Evolutionary conservation across 352 stramenopile species (phyloP).

Genomic region (Phytophthora europaea): DNA sequence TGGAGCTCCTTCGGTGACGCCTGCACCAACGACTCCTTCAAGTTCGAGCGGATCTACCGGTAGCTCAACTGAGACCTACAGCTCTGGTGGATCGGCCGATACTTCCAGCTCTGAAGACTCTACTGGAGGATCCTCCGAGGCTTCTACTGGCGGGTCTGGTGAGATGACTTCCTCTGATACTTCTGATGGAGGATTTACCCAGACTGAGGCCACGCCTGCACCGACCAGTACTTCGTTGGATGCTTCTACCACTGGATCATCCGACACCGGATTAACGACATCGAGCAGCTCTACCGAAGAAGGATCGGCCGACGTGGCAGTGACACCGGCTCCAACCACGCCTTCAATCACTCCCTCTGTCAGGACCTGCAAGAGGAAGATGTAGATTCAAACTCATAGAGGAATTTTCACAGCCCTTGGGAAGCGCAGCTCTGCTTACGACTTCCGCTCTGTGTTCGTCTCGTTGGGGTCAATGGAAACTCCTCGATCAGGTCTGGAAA

Average conservation of each 20-base stretch:
- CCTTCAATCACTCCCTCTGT: conserved; percentile 3
- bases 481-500: conserved; percentile 9
- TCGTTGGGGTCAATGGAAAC: conserved; percentile 29
- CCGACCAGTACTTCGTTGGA: background rate
- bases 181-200: conserved; percentile 2
- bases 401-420: conserved; percentile 15
- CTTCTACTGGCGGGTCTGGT: background rate
- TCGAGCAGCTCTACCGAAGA: background rate
- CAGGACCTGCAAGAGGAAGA: conserved; percentile 20
- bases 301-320: background rate
- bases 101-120: background rate
- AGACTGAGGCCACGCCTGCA: background rate
- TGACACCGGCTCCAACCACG: conserved; percentile 8
- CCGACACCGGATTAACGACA: background rate
- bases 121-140: background rate
- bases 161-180: background rate
- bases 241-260: conserved; percentile 2
- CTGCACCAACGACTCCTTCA: background rate
- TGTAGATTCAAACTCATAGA: conserved; percentile 29
- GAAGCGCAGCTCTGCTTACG: conserved; percentile 6
- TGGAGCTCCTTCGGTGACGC: background rate
- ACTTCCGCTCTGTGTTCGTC: conserved; percentile 20
- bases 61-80: background rate
- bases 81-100: background rate
- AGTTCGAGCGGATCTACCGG: background rate